Conservation (phyloP, 352 stramenopile species). For the Phytopythium kandeliae region DNA sequence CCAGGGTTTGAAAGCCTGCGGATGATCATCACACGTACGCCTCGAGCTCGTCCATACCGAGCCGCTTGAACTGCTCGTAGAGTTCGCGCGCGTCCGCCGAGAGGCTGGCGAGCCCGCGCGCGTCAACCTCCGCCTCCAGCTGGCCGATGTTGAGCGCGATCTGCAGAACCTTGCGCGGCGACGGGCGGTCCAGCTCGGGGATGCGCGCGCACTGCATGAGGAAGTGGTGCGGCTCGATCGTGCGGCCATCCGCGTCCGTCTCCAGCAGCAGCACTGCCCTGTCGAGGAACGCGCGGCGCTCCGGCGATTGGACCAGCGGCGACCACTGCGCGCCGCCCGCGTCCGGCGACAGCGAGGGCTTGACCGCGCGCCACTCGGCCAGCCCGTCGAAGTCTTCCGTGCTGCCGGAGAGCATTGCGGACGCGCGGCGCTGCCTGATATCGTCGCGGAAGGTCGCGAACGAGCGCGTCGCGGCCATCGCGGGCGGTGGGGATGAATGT, state of each 20-base stretch:
- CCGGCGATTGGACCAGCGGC: neutral
- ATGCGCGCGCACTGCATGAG: conserved; percentile 4
- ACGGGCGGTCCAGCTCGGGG: neutral
- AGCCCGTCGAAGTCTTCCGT: neutral
- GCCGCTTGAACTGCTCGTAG: neutral
- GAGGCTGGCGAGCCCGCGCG: neutral
- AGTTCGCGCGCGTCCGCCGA: neutral
- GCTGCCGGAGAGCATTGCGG: neutral
- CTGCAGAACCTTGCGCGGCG: conserved; percentile 3
- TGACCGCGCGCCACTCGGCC: conserved; percentile 1
- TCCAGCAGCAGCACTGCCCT: neutral
- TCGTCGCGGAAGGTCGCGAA: conserved; percentile 1
- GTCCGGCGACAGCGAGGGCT: neutral
- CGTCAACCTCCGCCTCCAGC: conserved; percentile 2
- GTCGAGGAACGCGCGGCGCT: conserved; percentile 1
- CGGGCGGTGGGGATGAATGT: neutral
- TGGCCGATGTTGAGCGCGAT: conserved; percentile 3
- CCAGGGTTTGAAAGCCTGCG: no score
- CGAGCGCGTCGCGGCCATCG: neutral
- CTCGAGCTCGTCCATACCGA: neutral
- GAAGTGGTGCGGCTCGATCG: conserved; percentile 4
- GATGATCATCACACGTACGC: no score
- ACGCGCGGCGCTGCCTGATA: neutral
- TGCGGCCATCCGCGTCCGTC: neutral
- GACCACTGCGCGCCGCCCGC: conserved; percentile 3